Evolutionary conservation across 768 basidiomycete species (phyloP).

Genomic region (Naganishia kalamii): DNA sequence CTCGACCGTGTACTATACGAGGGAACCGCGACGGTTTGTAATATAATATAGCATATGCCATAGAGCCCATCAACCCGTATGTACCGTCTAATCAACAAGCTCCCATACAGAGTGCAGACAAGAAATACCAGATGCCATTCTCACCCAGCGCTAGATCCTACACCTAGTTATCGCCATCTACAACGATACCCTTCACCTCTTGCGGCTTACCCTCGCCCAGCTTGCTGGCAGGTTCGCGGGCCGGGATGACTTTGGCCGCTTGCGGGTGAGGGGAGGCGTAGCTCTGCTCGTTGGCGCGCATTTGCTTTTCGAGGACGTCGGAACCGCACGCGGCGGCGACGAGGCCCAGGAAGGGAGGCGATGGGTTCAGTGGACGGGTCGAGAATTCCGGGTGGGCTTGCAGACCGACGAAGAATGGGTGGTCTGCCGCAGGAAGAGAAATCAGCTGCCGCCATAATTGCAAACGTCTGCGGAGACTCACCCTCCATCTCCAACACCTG

Average conservation of each 20-base stretch:
- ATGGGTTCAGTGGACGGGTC: constrained; percentile 93
- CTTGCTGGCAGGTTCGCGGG: constrained; percentile 37
- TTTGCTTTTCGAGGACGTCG: constrained; percentile 63
- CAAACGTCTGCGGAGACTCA: constrained; percentile 48
- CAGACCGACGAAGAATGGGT: constrained; percentile 86
- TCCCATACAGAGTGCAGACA: not conserved
- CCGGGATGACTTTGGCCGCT: constrained; percentile 40
- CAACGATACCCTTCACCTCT: constrained; percentile 20
- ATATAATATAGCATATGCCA: too few species aligned
- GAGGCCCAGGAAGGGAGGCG: constrained; percentile 93
- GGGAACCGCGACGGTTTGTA: too few species aligned
- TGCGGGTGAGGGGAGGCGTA: constrained; percentile 46
- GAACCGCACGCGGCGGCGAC: constrained; percentile 67
- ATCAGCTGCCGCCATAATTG: not conserved
- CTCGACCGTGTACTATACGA: too few species aligned
- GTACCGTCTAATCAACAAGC: too few species aligned
- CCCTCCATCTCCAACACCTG: constrained; percentile 83
- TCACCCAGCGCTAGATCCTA: too few species aligned
- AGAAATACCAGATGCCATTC: not conserved
- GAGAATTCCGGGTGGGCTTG: constrained; percentile 99
- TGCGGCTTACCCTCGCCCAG: constrained; percentile 36
- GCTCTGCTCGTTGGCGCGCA: constrained; percentile 56
- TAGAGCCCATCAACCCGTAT: too few species aligned
- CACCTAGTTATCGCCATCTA: constrained; percentile 14
- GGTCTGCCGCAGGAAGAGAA: constrained; percentile 53